Evolutionary conservation across 192 early-diverging fungal species (phyloP).

Genomic region (Rhizophlyctis rosea): DNA sequence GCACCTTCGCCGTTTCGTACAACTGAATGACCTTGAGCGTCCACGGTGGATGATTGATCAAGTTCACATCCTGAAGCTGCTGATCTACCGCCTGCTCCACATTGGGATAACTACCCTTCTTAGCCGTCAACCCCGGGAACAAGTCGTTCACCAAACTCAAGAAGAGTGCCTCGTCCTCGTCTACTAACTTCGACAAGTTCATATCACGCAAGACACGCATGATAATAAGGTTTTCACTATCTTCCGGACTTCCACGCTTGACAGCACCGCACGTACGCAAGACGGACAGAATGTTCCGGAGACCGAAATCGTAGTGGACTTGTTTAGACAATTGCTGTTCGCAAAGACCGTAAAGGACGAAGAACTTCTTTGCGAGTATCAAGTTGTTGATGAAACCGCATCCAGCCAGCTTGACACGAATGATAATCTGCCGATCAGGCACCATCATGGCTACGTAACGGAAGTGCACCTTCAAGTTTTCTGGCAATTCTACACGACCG

Average conservation of each 20-base stretch:
- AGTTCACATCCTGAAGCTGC: constrained; percentile 54
- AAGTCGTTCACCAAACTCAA: constrained; percentile 59
- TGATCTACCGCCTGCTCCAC: constrained; percentile 60
- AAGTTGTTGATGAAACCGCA: constrained; percentile 67
- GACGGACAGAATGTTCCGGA: constrained; percentile 63
- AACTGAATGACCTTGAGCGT: constrained; percentile 63
- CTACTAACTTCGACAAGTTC: constrained; percentile 66
- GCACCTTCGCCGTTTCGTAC: constrained; percentile 58
- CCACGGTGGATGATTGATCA: constrained; percentile 65
- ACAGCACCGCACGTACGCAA: constrained; percentile 61
- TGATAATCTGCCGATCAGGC: constrained; percentile 65
- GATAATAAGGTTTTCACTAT: constrained; percentile 60
- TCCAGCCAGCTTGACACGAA: constrained; percentile 63
- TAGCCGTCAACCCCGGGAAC: constrained; percentile 59
- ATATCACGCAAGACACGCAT: constrained; percentile 66
- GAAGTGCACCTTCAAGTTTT: constrained; percentile 67
- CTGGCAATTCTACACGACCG: constrained; percentile 63
- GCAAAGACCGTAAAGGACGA: constrained; percentile 61
- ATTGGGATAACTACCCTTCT: constrained; percentile 54
- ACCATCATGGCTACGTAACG: constrained; percentile 71
- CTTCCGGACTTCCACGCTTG: constrained; percentile 59
- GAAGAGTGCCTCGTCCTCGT: constrained; percentile 63
- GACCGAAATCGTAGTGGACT: constrained; percentile 67
- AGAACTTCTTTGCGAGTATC: constrained; percentile 64
- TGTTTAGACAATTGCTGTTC: constrained; percentile 66